Base-by-base conservation (phyloP, 2,329 filamentous ascomycete species). In the Myriosclerotinia scirpicola region DNA sequence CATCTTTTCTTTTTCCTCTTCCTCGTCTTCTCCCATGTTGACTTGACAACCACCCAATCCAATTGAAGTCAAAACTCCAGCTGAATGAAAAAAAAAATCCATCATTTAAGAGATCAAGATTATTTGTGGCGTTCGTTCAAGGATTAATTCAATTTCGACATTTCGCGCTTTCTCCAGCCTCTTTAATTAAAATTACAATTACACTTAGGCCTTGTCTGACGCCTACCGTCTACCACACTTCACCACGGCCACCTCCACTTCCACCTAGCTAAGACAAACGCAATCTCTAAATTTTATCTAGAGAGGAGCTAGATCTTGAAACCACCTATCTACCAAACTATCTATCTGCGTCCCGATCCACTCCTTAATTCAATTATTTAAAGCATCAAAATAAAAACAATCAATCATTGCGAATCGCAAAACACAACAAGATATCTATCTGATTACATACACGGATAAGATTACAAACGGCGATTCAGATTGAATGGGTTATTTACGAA, bases 111-210 rank as follows among this genome's bases (percentile, higher is more conserved):
- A 36, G 61, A 64, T 64, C 52, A 42, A 44, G 20, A 64, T 64
- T 46, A n/a, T 14, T 36, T 56, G 61, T 64, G 52, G 61, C 44
- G 44, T 61, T 46, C 26, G 14, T n/a, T 58, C 61, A 64, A 56
- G 61, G 52, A 58, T 64, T 58, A 58, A 26, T 34, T 52, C 61
- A 48, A 40, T 44, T 60, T 60, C 42, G n/a, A 26, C 11, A 8
- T 65, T 59, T 50, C 54, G 30, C 53, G 30, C 63, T 61, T 64
- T 59, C 53, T 65, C 63, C 63, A 65, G 63, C 63, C 63, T 65
- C 63, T 59, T 65, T 46, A 38, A 59, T 65, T 65, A 65, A 64
- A 64, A 20, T 65, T 63, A 34, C 60, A 48, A 20, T 48, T 34
- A 34, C 30, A 54, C 17, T 50, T 40, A n/a, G 54, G 42, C 40